A percentile compares a stretch with the other conserved stretches of the same genome.
Conservation (phyloP, 2,329 filamentous ascomycete genomes). For the Huntiella moniliformis region DNA sequence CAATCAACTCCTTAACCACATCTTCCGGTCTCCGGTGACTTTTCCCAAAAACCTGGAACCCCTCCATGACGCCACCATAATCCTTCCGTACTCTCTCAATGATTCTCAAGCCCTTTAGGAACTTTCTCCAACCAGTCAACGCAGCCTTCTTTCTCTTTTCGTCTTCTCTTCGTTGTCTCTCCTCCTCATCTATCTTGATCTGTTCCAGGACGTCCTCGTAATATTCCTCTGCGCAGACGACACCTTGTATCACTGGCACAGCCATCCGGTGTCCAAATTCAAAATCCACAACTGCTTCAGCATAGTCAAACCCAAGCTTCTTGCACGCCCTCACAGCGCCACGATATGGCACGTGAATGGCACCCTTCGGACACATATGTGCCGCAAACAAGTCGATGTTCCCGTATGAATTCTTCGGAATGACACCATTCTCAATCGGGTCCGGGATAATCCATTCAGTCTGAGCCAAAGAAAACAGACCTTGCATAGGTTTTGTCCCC, state of each 20-base stretch:
- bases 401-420: conserved; percentile 86
- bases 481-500: conserved; percentile 71
- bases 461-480: conserved; percentile 64
- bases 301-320: conserved; percentile 68
- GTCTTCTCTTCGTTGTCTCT: conserved; percentile 60
- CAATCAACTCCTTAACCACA: conserved; percentile 11
- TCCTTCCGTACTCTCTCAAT: conserved; percentile 57
- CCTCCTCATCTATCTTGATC: conserved; percentile 58
- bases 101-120: conserved; percentile 70
- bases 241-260: conserved; percentile 76
- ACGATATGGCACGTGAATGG: conserved; percentile 63
- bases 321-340: conserved; percentile 67
- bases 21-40: conserved; percentile 8
- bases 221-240: conserved; percentile 72
- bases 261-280: conserved; percentile 92
- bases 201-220: conserved; percentile 57
- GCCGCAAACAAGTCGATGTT: conserved; percentile 94
- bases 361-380: conserved; percentile 75
- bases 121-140: conserved; percentile 65
- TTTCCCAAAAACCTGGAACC: conserved; percentile 9
- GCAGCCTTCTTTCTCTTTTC: conserved; percentile 61
- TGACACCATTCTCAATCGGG: conserved; percentile 65
- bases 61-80: conserved; percentile 46
- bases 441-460: conserved; percentile 91
- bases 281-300: conserved; percentile 88